Base-by-base conservation (phyloP, 305 asterid species). In the Ruellia speciosa region DNA sequence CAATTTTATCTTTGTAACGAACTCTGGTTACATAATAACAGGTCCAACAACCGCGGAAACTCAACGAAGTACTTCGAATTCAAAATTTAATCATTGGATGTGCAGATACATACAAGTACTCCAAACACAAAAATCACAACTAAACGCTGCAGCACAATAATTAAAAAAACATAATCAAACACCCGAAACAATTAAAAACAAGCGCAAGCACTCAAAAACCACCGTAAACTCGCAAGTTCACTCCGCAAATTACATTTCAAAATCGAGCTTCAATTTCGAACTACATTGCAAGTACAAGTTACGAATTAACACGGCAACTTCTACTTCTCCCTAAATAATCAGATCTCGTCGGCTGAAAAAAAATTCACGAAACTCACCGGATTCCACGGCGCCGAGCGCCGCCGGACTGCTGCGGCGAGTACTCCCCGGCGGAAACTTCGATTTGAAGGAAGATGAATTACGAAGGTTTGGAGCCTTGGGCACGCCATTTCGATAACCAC, bases 381-480 rank as follows among this genome's bases (percentile, higher is more conserved):
- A 79, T 63, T 75, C 70, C 63, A 55, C 72, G 18, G 72, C 82
- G 49, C 64, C 81, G 12, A 78, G 75, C 11, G 67, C 46, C 52
- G 66, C 77, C 49, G 84, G 50, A 72, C 72, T 77, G 75, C 93
- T 79, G 74, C 95, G 89, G 75, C 96, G 95, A 51, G 72, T 77
- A 75, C 68, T 73, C 19, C 93, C 35, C 66, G 85, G 71, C 33
- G 85, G 76, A 66, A 67, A 65, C 84, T 86, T 89, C 34, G 97
- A 75, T 81, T 89, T 89, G 71, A 89, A 82, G 15, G 97, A 86
- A 59, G 97, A 71, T 2, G 97, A 86, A 52, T 75, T 54, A 24
- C 95, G 86, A 18, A 83, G 80, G 68, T 67, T 79, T 34, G 85
- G 68, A 18, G 80, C 75, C 65, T 75, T 90, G 59, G 70, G 78